phyloP scores from a whole-genome alignment of 495 filamentous ascomycete species.

The Hyaloscypha finlandica region DNA sequence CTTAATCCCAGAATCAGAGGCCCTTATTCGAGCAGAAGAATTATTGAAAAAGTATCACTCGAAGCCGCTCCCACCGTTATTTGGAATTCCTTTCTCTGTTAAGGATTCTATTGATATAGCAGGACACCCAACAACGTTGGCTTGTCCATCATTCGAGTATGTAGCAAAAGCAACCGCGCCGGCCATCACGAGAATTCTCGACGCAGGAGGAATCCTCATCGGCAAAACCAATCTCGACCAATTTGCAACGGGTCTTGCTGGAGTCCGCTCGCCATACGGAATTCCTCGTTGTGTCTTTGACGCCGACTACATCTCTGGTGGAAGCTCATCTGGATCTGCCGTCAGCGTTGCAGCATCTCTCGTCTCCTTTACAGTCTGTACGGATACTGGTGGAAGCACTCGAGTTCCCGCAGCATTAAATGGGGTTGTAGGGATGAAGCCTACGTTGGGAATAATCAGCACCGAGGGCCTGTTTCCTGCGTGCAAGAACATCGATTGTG shows the following conservation, averaged over 20 bases:
- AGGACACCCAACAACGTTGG: conserved; percentile 57
- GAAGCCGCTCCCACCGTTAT: conserved; percentile 11
- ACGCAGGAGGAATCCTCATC: conserved; percentile 56
- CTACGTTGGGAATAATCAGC: conserved; percentile 51
- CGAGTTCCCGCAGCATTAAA: conserved; percentile 54
- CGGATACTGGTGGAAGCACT: conserved; percentile 60
- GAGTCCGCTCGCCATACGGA: conserved; percentile 59
- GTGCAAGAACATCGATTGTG: conserved; percentile 59
- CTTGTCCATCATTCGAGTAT: conserved; percentile 54
- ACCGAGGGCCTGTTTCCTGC: conserved; percentile 51
- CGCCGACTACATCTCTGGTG: conserved; percentile 52
- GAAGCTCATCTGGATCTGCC: conserved; percentile 56
- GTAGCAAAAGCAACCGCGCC: conserved; percentile 39
- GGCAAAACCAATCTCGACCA: conserved; percentile 69
- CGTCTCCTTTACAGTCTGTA: conserved; percentile 57
- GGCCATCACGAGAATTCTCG: conserved; percentile 34
- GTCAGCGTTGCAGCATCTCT: conserved; percentile 50
- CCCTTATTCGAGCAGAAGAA: not conserved
- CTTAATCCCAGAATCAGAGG: not conserved
- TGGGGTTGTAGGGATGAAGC: conserved; percentile 49
- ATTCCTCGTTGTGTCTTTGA: conserved; percentile 50
- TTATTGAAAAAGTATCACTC: not conserved
- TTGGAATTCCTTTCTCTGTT: conserved; percentile 23
- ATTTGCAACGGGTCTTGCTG: conserved; percentile 59
- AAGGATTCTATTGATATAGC: conserved; percentile 44